Evolutionary conservation across 257 asterid genomes (phyloP), one percentile per base, ranked within the genome.

Genomic region (Euphrasia confusa): DNA sequence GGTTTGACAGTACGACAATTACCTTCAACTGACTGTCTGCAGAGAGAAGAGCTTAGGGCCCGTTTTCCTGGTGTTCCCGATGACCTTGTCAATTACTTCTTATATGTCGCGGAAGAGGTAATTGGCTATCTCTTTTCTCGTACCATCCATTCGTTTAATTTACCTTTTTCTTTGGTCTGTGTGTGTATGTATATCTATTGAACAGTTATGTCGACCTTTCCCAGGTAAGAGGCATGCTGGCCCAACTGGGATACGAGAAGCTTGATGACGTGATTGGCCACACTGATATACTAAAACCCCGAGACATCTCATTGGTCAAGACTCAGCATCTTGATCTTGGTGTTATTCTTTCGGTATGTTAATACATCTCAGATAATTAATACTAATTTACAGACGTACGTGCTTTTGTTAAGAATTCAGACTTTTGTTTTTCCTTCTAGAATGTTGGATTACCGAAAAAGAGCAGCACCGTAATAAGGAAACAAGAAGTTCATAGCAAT

Each of bases 61-160:
- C 99, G 99, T 68, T 93, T 93, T 75, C 99, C 99, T 62, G 99
- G 99, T 77, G 87, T 93, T 30, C 99, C 99, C 14, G 96, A 87
- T 57, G 99, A 93, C 79, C 99, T 93, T 66, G 99, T 93, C 63
- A 93, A 89, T 77, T 84, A 71, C 81, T 93, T 93, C 74, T 56
- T 89, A 28, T 89, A 89, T 68, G 97, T 93, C 39, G 99, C 97
- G 2, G 99, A 93, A 80, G 99, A 93, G 96, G 97, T 90, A 78
- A 65, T 52, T 13, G 17, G 4, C n/a, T 53, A 21, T 70, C 58
- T 10, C 15, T 42, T 24, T 50, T 7, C n/a, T 15, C 15, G 27
- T 14, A 44, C 24, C 24, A 21, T 21, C 24, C 24, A 21, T 21
- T 21, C 24, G 24, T 21, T 21, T 21, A 21, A 21, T n/a, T n/a